Evolutionary conservation across 768 basidiomycete genomes (phyloP).

Genomic region (Polyporus arcularius): DNA sequence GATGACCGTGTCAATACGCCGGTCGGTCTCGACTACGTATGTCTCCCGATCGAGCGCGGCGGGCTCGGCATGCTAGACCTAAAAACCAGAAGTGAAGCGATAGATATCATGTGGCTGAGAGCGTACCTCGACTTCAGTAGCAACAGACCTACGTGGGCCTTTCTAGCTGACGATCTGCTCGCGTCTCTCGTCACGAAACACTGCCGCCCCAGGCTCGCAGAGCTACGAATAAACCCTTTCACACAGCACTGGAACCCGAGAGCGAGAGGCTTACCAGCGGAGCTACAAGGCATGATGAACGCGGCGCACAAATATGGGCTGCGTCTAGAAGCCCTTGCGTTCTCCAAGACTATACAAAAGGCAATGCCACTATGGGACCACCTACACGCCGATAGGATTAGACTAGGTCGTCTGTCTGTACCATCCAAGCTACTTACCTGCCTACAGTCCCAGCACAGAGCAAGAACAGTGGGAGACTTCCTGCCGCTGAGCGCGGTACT

Average conservation of each 20-base stretch:
- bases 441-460: no score
- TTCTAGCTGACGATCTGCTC: constrained; percentile 10
- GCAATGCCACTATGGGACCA: constrained; percentile 6
- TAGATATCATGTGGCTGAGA: constrained; percentile 16
- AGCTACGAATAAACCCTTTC: not conserved
- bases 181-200: not conserved
- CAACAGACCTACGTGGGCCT: constrained; percentile 12
- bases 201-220: not conserved
- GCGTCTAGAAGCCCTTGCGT: not conserved
- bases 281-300: not conserved
- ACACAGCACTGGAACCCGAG: constrained; percentile 5
- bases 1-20: no score
- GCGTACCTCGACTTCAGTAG: not conserved
- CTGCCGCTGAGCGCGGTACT: no score
- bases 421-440: no score
- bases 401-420: no score
- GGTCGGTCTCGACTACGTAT: no score
- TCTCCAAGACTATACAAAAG: not conserved
- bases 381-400: not conserved
- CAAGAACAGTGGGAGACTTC: no score
- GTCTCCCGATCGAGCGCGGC: not conserved
- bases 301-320: constrained; percentile 4
- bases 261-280: not conserved
- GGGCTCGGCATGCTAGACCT: constrained; percentile 9
- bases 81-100: constrained; percentile 17